phyloP scores from a whole-genome alignment of 2,329 filamentous ascomycete genomes.

The Orbilia javanica region DNA sequence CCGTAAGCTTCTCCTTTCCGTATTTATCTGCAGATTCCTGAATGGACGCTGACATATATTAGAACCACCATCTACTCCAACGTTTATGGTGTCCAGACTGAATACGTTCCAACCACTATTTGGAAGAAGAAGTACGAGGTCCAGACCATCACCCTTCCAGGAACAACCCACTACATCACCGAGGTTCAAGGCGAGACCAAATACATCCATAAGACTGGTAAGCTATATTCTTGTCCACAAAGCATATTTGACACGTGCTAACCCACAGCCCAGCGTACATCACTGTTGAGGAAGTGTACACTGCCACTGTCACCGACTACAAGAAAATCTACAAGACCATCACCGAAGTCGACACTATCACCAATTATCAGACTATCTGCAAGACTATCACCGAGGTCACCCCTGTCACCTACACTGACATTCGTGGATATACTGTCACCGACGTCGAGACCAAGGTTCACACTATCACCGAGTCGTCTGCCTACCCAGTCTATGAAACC shows the following conservation, averaged over 20 bases:
- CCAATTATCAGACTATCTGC: slow-evolving; percentile 10
- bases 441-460: slow-evolving; percentile 27
- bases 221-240: not conserved
- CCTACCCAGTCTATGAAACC: slow-evolving; percentile 25
- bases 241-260: not conserved
- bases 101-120: slow-evolving; percentile 43
- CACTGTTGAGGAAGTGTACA: slow-evolving; percentile 44
- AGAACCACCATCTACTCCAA: slow-evolving; percentile 37
- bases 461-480: slow-evolving; percentile 29
- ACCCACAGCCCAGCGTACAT: slow-evolving; percentile 14
- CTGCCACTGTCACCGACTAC: slow-evolving; percentile 33
- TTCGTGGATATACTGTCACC: slow-evolving; percentile 34
- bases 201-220: slow-evolving; percentile 44
- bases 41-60: not conserved
- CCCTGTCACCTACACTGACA: slow-evolving; percentile 38
- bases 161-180: slow-evolving; percentile 48
- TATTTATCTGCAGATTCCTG: not conserved
- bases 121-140: slow-evolving; percentile 44
- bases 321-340: slow-evolving; percentile 37
- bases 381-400: slow-evolving; percentile 30
- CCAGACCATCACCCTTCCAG: slow-evolving; percentile 51
- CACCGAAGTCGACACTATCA: slow-evolving; percentile 36
- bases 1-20: slow-evolving; percentile 4
- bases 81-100: slow-evolving; percentile 14
- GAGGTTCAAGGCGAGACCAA: slow-evolving; percentile 46